These are phyloP conservation scores for Chrysoporthe austroafricana DNA, from an alignment of 2,329 filamentous ascomycete species.

Conservation along the genomic window DNA sequence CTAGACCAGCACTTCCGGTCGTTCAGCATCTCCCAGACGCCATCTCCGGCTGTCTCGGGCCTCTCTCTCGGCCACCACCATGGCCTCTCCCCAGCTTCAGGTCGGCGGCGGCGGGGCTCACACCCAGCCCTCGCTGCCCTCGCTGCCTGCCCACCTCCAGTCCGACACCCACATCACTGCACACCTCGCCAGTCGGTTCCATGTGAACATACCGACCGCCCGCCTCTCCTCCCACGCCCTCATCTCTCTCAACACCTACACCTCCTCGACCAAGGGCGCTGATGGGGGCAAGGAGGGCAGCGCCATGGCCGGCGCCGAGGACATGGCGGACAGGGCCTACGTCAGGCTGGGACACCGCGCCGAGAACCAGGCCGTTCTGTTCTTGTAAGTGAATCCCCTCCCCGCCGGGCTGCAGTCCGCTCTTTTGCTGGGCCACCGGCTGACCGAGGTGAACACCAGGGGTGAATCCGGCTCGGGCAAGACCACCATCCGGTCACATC, in stretches of 20 bases:
- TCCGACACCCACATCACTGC: conserved; percentile 70
- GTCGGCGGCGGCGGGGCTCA: conserved; percentile 60
- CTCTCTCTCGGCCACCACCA: conserved; percentile 44
- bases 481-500: conserved; percentile 88
- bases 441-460: conserved; percentile 50
- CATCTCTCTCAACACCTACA: conserved; percentile 93
- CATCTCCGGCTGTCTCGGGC: conserved; percentile 33
- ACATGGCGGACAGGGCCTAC: conserved; percentile 85
- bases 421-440: not conserved
- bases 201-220: conserved; percentile 86
- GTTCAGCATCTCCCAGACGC: conserved; percentile 28
- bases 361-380: conserved; percentile 91
- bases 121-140: conserved; percentile 84
- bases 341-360: conserved; percentile 82
- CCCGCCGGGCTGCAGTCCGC: not conserved
- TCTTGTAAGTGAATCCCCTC: conserved; percentile 69
- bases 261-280: conserved; percentile 81
- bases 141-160: conserved; percentile 82
- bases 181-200: conserved; percentile 86
- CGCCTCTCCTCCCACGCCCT: conserved; percentile 89
- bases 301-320: conserved; percentile 89
- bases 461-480: conserved; percentile 97
- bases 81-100: conserved; percentile 62
- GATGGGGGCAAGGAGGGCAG: conserved; percentile 93
- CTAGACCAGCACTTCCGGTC: conserved; percentile 4